Evolutionary conservation across 2,329 filamentous ascomycete species (phyloP).

Genomic region (Ceratocystis alfenasii): DNA sequence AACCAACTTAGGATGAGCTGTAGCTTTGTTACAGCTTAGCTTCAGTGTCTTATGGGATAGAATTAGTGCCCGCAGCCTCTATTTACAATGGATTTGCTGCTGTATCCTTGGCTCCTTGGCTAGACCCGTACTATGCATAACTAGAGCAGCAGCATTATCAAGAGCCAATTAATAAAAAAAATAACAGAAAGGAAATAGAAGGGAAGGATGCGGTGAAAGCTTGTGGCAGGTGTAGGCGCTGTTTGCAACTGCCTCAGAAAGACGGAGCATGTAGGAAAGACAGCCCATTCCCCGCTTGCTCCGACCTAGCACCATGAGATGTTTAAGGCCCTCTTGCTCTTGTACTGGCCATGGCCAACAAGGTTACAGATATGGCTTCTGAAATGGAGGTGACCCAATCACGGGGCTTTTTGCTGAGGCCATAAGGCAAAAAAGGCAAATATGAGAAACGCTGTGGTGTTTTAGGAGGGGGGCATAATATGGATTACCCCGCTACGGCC

Average conservation of each 20-base stretch:
- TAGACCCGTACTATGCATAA: too few species aligned
- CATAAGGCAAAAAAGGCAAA: not conserved
- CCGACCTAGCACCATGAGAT: not conserved
- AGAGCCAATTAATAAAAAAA: too few species aligned
- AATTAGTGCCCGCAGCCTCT: too few species aligned
- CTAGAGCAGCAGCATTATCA: too few species aligned
- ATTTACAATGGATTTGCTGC: too few species aligned
- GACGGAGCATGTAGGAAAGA: not conserved
- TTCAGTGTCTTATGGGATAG: too few species aligned
- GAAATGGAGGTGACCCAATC: not conserved
- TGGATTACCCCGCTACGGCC: not conserved
- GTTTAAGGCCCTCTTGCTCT: not conserved
- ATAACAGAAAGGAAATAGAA: not conserved
- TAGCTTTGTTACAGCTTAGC: not conserved
- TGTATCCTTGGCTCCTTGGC: too few species aligned
- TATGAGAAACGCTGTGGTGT: not conserved
- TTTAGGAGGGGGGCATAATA: not conserved
- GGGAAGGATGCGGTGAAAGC: not conserved
- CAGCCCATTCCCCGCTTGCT: not conserved
- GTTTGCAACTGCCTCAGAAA: not conserved
- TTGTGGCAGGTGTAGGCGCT: conserved; percentile 13
- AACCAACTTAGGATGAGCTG: conserved; percentile 15
- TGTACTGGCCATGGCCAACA: not conserved
- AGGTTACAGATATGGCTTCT: not conserved
- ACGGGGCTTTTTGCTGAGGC: not conserved